phyloP scores from a whole-genome alignment of 352 stramenopile species.

The Phytophthora chlamydospora region DNA sequence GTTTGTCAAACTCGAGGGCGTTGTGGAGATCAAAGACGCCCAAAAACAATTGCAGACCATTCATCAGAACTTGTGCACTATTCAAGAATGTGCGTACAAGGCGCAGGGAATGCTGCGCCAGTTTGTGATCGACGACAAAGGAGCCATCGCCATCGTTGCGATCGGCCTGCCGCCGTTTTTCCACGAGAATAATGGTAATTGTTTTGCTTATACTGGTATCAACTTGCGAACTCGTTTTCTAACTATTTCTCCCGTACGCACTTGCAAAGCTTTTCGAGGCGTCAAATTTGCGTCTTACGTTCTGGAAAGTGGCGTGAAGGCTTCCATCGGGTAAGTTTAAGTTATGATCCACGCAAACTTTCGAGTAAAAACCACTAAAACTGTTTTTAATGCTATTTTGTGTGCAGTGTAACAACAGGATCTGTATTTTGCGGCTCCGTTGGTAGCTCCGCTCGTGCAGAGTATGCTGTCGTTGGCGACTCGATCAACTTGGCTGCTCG shows the following conservation, averaged over 20 bases:
- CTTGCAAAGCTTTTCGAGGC: conserved; percentile 31
- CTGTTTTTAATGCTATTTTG: conserved; percentile 1
- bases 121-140: conserved; percentile 90
- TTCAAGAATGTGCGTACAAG: conserved; percentile 82
- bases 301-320: conserved; percentile 63
- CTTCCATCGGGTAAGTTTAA: conserved; percentile 66
- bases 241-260: too few relatives aligned
- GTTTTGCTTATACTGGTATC: neutral
- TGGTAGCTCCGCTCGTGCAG: conserved; percentile 65
- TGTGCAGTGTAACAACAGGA: conserved; percentile 63
- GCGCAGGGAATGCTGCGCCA: conserved; percentile 82
- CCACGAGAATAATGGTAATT: conserved; percentile 84
- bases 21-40: conserved; percentile 51
- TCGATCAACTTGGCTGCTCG: conserved; percentile 84
- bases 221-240: too few relatives aligned
- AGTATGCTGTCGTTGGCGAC: conserved; percentile 87
- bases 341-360: neutral
- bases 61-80: conserved; percentile 64
- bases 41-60: conserved; percentile 56
- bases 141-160: conserved; percentile 76
- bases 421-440: conserved; percentile 81
- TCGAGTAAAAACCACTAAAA: neutral
- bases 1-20: conserved; percentile 71
- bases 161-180: conserved; percentile 82
- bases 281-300: conserved; percentile 72